Conservation (phyloP, 768 basidiomycete genomes). For the Filobasidium floriforme region DNA sequence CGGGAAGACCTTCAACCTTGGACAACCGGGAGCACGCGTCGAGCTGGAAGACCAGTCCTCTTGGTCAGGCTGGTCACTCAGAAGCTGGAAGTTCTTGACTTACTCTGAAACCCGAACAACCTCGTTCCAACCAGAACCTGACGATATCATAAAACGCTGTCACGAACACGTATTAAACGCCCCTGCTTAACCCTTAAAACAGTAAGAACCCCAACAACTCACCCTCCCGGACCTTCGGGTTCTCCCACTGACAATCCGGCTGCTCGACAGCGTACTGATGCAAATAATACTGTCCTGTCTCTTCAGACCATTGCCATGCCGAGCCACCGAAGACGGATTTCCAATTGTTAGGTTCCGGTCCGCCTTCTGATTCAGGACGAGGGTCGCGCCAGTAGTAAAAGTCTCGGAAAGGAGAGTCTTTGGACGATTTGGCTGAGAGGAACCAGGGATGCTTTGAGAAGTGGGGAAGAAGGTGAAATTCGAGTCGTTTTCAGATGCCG, state of each 20-base stretch:
- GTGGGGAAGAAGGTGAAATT: not conserved
- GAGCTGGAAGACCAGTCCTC: not conserved
- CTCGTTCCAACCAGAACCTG: conserved; percentile 56
- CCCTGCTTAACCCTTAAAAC: no score
- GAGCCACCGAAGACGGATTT: conserved; percentile 25
- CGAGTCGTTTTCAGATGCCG: not conserved
- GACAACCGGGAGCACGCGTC: not conserved
- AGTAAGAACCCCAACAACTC: no score
- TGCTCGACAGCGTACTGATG: conserved; percentile 49
- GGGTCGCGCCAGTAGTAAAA: conserved; percentile 72
- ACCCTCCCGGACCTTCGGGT: not conserved
- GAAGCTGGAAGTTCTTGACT: no score
- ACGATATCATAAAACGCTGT: no score
- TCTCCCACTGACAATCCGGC: conserved; percentile 50
- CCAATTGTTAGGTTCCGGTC: conserved; percentile 65
- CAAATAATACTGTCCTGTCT: conserved; percentile 11
- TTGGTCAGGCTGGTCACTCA: no score
- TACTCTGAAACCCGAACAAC: conserved; percentile 60
- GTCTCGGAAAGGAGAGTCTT: conserved; percentile 57
- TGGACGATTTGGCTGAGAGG: conserved; percentile 52
- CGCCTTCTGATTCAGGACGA: conserved; percentile 51
- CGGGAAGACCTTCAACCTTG: not conserved
- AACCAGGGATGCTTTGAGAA: conserved; percentile 59
- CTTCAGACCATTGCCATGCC: conserved; percentile 16
- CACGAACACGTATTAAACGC: no score